Conservation (phyloP, 306 rosid species). For the Argentina anserina region DNA sequence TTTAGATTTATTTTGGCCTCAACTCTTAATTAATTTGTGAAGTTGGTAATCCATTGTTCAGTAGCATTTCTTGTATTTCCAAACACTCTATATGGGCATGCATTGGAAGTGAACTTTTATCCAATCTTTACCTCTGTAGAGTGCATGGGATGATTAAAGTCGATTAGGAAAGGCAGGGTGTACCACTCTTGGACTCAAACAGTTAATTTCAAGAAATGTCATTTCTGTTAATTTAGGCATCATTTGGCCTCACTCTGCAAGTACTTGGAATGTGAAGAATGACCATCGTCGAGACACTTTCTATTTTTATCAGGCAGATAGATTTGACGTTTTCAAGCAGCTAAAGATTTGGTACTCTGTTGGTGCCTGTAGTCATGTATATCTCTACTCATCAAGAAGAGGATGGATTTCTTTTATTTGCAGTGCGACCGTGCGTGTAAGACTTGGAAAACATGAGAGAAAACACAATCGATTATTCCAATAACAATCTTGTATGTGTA, state of each 20-base stretch:
- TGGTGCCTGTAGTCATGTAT: too few species aligned
- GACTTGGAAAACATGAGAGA: too few species aligned
- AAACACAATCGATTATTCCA: neutral
- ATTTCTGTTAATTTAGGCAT: neutral
- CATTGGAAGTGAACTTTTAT: neutral
- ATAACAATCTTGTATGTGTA: neutral
- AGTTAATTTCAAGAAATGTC: neutral
- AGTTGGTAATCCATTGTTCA: conserved; percentile 21
- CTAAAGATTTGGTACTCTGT: too few species aligned
- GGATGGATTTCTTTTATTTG: too few species aligned
- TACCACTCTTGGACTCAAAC: neutral
- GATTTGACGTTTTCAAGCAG: neutral
- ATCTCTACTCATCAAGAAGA: too few species aligned
- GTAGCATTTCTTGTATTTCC: conserved; percentile 3
- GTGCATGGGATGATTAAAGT: neutral
- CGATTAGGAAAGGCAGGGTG: neutral
- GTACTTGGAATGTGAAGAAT: neutral
- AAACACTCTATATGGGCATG: neutral
- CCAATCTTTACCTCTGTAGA: neutral
- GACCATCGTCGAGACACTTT: too few species aligned
- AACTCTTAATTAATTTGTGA: conserved; percentile 15
- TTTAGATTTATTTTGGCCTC: neutral
- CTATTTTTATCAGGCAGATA: too few species aligned
- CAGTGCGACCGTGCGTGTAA: too few species aligned
- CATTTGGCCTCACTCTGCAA: neutral